phyloP scores from a whole-genome alignment of 2,329 filamentous ascomycete species.

The Colletotrichum melonis region DNA sequence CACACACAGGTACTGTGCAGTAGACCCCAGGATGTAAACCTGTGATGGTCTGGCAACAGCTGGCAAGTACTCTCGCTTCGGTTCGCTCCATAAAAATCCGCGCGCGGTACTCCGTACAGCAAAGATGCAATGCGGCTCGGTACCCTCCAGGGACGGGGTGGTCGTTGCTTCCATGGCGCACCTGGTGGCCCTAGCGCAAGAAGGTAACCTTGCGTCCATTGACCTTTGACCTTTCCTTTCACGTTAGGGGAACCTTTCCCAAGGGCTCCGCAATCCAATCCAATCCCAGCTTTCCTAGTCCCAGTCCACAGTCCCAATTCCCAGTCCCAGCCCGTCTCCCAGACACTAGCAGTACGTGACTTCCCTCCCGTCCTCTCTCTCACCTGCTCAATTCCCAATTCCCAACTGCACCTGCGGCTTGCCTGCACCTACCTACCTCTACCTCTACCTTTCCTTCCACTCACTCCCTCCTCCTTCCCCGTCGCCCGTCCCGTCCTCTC shows the following conservation, averaged over 20 bases:
- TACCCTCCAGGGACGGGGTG: background rate
- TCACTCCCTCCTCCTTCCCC: constrained; percentile 19
- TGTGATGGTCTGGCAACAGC: background rate
- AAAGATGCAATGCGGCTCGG: background rate
- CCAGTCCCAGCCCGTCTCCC: background rate
- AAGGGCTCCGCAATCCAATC: constrained; percentile 31
- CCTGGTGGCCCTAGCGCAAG: constrained; percentile 27
- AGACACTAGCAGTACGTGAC: background rate
- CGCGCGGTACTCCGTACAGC: background rate
- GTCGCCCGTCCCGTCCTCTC: constrained; percentile 34
- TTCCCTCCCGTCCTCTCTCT: background rate
- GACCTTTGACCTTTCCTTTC: constrained; percentile 30
- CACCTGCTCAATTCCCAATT: background rate
- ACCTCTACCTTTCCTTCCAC: background rate
- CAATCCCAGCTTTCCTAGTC: constrained; percentile 26
- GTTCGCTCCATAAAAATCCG: constrained; percentile 1
- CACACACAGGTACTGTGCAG: background rate
- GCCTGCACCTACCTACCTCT: background rate
- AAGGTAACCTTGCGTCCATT: constrained; percentile 29
- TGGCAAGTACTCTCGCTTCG: constrained; percentile 6
- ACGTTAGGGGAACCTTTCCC: constrained; percentile 32
- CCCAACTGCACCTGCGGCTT: constrained; percentile 11
- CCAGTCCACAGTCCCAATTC: background rate
- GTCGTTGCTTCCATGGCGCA: constrained; percentile 28
- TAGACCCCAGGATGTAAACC: background rate